These are phyloP conservation scores for Calendula officinalis DNA, from an alignment of 129 eudicot species.

Conservation along the genomic window DNA sequence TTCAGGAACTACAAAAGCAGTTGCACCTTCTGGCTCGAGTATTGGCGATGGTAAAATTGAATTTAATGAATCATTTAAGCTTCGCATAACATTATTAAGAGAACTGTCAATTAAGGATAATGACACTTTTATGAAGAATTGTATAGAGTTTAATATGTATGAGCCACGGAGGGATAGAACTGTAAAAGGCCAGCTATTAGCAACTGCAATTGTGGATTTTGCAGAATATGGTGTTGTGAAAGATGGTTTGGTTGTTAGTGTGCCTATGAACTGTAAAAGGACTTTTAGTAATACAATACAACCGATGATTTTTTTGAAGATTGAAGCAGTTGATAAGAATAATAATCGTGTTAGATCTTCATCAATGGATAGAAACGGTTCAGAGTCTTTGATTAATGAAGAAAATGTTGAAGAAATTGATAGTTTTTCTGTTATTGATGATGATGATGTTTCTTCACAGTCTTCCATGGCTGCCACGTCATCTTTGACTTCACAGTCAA, in stretches of 20 bases:
- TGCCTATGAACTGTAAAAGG: conserved; percentile 87
- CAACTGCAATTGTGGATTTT: conserved; percentile 75
- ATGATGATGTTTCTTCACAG: conserved; percentile 78
- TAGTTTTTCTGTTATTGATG: conserved; percentile 58
- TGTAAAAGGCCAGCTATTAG: conserved; percentile 74
- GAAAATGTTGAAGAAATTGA: conserved; percentile 80
- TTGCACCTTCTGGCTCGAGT: conserved; percentile 58
- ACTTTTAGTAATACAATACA: conserved; percentile 61
- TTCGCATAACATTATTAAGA: conserved; percentile 52
- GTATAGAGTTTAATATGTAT: conserved; percentile 77
- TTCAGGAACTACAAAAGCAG: conserved; percentile 71
- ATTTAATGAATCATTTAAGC: conserved; percentile 69
- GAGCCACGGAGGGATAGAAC: conserved; percentile 75
- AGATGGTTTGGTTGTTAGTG: conserved; percentile 49
- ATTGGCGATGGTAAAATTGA: conserved; percentile 78
- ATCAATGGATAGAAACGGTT: conserved; percentile 46
- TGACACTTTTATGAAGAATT: conserved; percentile 59
- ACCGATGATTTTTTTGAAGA: conserved; percentile 62
- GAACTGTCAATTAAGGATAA: conserved; percentile 54
- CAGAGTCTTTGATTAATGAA: conserved; percentile 55
- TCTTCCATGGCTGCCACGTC: conserved; percentile 54
- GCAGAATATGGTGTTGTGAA: conserved; percentile 75
- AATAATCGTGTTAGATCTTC: conserved; percentile 37
- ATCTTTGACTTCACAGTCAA: conserved; percentile 38
- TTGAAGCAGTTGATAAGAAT: conserved; percentile 54